Evolutionary conservation across 768 basidiomycete genomes (phyloP), one percentile per base, ranked within the genome.

Genomic region (Pleurotus giganteus): DNA sequence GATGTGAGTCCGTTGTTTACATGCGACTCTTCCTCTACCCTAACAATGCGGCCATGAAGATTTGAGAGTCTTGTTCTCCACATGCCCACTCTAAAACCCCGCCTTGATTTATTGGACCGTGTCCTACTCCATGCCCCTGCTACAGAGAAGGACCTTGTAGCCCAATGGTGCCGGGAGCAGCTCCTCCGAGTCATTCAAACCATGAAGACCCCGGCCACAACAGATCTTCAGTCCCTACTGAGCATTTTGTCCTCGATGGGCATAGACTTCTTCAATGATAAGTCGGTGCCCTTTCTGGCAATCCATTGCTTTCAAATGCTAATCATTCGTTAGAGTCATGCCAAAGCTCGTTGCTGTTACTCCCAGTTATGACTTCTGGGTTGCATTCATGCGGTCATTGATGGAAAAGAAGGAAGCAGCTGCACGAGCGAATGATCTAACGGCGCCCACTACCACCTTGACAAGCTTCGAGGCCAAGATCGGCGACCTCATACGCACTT

Each of bases 151-250:
- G 47, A 37, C 4, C 26, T 26, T 9, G 54, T 66, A 12, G 43
- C 44, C 13, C 21, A 53, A 11, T 69, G 70, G 67, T 60, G 37
- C 29, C 27, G 58, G 19, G 61, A 61, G 6, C 62, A 67, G 54
- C 21, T 42, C 4, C 32, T 42, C 3, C 61, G 54, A 44, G 58
- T 63, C n/a, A 53, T 69, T 23, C 53, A 58, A 8, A 63, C 66
- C 1, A 60, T 65, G 28, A 57, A 54, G 2, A 44, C 43, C 17
- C 60, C 62, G 0, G 55, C 53, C 2, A 54, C 47, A 2, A 55
- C 55, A 17, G 69, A 69, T 43, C 53, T 70, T 1, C 65, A 67
- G 6, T 53, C 57, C 13, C 57, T 73, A 27, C 37, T 70, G 12
- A 44, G 53, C n/a, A 47, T 65, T 36, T 63, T 60, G 15, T 51